Base-by-base conservation (phyloP, 176 grass and related monocot species). In the Carex parvula region DNA sequence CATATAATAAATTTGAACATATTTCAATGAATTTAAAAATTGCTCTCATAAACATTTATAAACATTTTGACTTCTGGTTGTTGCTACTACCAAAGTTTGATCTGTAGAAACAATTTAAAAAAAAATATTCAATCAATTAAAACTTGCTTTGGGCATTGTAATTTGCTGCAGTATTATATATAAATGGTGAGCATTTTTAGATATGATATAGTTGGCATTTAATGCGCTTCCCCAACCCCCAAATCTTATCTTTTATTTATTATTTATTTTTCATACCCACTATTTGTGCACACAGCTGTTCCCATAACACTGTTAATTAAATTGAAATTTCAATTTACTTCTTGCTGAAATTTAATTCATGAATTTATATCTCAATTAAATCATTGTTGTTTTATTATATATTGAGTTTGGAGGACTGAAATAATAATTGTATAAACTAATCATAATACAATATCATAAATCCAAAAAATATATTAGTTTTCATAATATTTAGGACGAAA, bases 11-110 rank as follows among this genome's bases (percentile, higher is more conserved):
- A 60, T 20, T 59, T 21, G 59, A 60, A 21, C 59, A 60, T 21
- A 21, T 21, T 64, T 29, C 62, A 24, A 30, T 64, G 62, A 21
- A 64, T 64, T 65, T 65, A 32, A 11, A 69, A 18, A 39, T 48
- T 46, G 18, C 41, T 50, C 39, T 72, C 15, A 8, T 20, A 21
- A 21, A 50, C 9, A 50, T 73, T 9, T 73, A 17, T 20, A 21
- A 21, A 50, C n/a, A 50, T 72, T 9, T 73, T 73, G 70, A 73
- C 70, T 50, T 73, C 3, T 48, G 39, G 42, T 48, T 73, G 32
- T 3, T 10, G 42, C 41, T 50, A 73, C 70, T 50, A 73, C 70
- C 70, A 50, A 73, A 72, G 69, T 72, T 72, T 18, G 70, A 73
- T 73, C 70, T 52, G 8, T 2, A 73, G 1, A 8, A 13, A 73